Evolutionary conservation across 108 stramenopile genomes (phyloP).

Genomic region (Skeletonema tropicum): DNA sequence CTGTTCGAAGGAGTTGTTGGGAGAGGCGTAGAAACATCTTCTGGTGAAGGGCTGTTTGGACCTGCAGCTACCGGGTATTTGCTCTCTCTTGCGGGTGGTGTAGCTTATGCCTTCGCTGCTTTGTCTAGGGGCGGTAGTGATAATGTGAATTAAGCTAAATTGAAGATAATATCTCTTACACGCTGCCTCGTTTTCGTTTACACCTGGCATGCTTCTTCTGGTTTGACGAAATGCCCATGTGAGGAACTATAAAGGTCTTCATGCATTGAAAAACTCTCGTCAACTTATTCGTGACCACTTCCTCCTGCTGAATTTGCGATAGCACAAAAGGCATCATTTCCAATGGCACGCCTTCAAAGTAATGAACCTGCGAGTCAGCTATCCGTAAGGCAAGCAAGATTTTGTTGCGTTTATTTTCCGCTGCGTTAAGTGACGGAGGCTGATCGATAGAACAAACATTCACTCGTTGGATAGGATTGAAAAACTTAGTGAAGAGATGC

Average conservation of each 20-base stretch:
- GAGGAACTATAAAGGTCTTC: neutral
- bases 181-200: neutral
- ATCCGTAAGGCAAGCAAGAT: conserved; percentile 3
- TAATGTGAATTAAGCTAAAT: neutral
- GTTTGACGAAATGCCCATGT: neutral
- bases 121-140: neutral
- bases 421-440: neutral
- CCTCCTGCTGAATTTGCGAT: neutral
- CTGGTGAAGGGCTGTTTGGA: neutral
- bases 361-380: neutral
- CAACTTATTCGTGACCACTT: conserved; percentile 1
- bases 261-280: neutral
- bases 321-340: conserved; percentile 7
- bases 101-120: conserved; percentile 22
- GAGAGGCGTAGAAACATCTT: conserved; percentile 1
- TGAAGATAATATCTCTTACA: neutral
- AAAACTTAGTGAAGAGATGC: conserved; percentile 3
- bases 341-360: neutral
- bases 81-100: conserved; percentile 23
- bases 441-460: neutral
- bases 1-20: conserved; percentile 1
- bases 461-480: neutral
- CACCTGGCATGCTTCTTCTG: neutral
- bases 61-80: conserved; percentile 14
- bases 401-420: conserved; percentile 2